Conservation (phyloP, 2,329 filamentous ascomycete genomes). For the Fusarium sp. region DNA sequence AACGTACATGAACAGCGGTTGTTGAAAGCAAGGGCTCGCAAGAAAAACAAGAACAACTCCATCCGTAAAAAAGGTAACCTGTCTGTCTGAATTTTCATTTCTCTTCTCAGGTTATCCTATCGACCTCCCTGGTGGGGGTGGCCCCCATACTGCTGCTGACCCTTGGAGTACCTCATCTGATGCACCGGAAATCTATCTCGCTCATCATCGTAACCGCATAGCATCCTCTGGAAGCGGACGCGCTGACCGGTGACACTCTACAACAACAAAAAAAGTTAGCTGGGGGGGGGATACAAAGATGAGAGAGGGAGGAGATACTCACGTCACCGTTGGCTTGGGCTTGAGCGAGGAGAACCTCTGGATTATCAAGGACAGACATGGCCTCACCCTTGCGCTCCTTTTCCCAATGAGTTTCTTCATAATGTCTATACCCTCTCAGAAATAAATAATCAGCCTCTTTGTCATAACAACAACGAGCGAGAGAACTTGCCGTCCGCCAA, state of each 20-base stretch:
- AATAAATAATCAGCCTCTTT: neutral
- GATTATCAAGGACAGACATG: constrained; percentile 65
- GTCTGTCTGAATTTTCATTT: neutral
- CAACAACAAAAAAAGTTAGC: neutral
- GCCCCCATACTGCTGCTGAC: constrained; percentile 28
- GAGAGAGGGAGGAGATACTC: constrained; percentile 39
- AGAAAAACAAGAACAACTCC: neutral
- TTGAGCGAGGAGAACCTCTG: constrained; percentile 71
- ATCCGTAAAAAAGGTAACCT: neutral
- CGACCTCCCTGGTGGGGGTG: constrained; percentile 32
- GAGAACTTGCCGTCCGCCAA: constrained; percentile 19
- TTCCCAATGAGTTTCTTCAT: constrained; percentile 56
- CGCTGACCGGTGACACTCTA: constrained; percentile 69
- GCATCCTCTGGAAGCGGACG: constrained; percentile 66
- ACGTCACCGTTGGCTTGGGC: constrained; percentile 68
- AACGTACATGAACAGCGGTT: neutral
- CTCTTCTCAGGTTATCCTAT: constrained; percentile 7
- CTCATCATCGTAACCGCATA: constrained; percentile 63
- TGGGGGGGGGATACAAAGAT: neutral
- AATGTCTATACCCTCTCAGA: too few relatives aligned
- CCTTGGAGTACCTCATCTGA: constrained; percentile 24
- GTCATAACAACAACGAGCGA: too few relatives aligned
- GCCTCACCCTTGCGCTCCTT: constrained; percentile 63
- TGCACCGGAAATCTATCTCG: constrained; percentile 4
- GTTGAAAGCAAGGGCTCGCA: neutral